Conservation (phyloP, 805 yeast genomes). For the Monosporozyma unispora region DNA sequence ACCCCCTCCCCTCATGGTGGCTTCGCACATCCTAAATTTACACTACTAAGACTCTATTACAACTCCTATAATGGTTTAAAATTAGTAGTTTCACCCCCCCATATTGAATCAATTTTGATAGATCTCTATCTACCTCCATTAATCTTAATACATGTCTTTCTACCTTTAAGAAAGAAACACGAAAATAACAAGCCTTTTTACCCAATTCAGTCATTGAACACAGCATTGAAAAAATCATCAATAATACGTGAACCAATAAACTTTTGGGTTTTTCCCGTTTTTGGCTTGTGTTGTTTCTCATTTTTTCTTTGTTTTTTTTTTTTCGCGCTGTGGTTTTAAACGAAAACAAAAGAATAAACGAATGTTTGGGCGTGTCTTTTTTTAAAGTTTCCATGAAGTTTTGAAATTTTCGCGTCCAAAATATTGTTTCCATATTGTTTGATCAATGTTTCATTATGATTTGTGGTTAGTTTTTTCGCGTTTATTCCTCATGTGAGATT, state of each 20-base stretch:
- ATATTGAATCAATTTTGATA: no score
- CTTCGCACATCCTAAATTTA: no score
- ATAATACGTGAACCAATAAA: background rate
- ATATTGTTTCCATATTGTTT: background rate
- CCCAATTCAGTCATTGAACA: background rate
- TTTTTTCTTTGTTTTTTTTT: background rate
- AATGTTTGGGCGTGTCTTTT: background rate
- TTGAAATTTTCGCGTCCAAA: background rate
- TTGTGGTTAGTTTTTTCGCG: background rate
- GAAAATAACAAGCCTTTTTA: background rate
- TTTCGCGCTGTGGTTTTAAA: background rate
- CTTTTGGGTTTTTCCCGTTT: background rate
- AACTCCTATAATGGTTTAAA: no score
- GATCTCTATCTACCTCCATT: no score
- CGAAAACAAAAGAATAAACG: background rate
- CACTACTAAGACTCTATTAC: no score
- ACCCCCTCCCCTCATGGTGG: no score
- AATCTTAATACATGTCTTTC: no score
- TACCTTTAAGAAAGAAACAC: background rate
- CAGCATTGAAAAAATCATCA: background rate
- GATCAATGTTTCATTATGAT: background rate
- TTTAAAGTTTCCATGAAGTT: background rate
- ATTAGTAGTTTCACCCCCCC: no score
- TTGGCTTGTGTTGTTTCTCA: background rate
- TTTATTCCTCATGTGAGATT: background rate